Percentiles rank a stretch among this genome's conserved stretches.
Evolutionary conservation across 164 flowering plant genomes (phyloP).

Genomic region (Aristolochia fimbriata): DNA sequence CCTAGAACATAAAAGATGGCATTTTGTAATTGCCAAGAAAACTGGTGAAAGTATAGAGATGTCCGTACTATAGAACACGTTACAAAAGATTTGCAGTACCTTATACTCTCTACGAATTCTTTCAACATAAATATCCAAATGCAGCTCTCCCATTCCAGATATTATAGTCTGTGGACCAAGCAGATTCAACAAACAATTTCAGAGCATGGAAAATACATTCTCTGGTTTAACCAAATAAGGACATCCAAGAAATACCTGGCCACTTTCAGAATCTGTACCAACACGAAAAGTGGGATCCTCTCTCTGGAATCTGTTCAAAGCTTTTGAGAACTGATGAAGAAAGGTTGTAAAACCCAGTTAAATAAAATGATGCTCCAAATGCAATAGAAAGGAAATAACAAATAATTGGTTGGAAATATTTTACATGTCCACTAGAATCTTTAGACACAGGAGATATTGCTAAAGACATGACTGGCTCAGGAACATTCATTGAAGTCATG

Average conservation of each 20-base stretch:
- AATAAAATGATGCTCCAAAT: conserved; percentile 1
- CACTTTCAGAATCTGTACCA: conserved; percentile 95
- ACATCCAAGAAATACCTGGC: conserved; percentile 50
- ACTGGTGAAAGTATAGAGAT: not conserved
- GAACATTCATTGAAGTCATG: conserved; percentile 99
- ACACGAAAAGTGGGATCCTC: conserved; percentile 99
- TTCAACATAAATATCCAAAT: conserved; percentile 96
- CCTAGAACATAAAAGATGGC: conserved; percentile 28
- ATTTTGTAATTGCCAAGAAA: not conserved
- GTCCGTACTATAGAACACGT: not conserved
- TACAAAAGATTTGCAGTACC: conserved; percentile 26
- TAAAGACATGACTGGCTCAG: conserved; percentile 99
- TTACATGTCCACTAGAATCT: conserved; percentile 94
- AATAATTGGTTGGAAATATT: conserved; percentile 7
- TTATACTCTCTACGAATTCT: conserved; percentile 94
- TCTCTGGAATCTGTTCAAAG: conserved; percentile 93
- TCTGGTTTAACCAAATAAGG: conserved; percentile 1
- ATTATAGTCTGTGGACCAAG: conserved; percentile 65
- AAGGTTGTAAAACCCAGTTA: conserved; percentile 5
- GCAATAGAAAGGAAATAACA: not conserved
- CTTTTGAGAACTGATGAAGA: conserved; percentile 78
- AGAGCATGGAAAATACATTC: not conserved
- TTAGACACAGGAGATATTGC: conserved; percentile 94
- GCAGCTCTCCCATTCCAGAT: conserved; percentile 99
- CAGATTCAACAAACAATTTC: not conserved